These are phyloP conservation scores for Talaromyces atroroseus DNA, from an alignment of 2,329 filamentous ascomycete species.

Conservation along the genomic window DNA sequence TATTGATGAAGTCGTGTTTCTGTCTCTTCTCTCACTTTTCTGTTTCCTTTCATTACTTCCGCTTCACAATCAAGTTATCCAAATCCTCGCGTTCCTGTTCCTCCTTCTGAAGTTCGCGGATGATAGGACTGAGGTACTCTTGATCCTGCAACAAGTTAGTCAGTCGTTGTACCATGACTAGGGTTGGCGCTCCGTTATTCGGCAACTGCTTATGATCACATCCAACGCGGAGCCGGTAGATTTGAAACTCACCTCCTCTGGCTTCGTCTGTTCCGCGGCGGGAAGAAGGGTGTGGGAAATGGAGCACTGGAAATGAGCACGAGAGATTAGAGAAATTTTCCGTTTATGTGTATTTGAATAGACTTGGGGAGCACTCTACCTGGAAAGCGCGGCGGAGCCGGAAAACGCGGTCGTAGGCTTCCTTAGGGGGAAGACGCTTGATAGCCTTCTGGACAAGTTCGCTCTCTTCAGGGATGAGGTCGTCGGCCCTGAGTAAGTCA, in stretches of 20 bases:
- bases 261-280: constrained; percentile 61
- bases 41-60: constrained; percentile 24
- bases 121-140: constrained; percentile 62
- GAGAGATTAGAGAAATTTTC: not conserved
- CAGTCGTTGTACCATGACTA: not conserved
- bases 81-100: constrained; percentile 62
- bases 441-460: constrained; percentile 80
- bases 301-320: constrained; percentile 49
- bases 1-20: constrained; percentile 10
- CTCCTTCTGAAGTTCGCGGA: constrained; percentile 64
- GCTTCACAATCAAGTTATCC: constrained; percentile 59
- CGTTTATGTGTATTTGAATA: not conserved
- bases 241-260: constrained; percentile 53
- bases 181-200: not conserved
- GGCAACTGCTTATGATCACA: constrained; percentile 19
- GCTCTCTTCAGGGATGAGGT: constrained; percentile 90
- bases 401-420: constrained; percentile 95
- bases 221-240: constrained; percentile 13
- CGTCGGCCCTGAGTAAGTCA: constrained; percentile 66
- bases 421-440: constrained; percentile 82
- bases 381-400: constrained; percentile 94
- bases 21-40: constrained; percentile 13
- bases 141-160: constrained; percentile 49
- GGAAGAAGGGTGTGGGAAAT: constrained; percentile 61
- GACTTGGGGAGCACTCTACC: constrained; percentile 42